Conservation (phyloP, 345 rosid genomes). For the Alliaria petiolata region DNA sequence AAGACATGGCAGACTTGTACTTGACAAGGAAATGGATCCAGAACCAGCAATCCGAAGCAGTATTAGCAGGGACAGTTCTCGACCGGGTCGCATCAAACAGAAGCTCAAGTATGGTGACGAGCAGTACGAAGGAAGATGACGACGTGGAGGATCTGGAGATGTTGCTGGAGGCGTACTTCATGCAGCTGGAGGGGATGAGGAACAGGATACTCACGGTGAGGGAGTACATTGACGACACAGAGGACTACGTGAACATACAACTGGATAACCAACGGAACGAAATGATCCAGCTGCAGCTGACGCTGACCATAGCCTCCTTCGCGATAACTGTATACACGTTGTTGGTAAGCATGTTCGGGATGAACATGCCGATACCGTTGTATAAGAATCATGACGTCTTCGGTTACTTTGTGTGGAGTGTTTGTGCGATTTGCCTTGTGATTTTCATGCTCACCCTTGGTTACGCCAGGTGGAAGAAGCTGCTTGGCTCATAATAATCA, state of each 20-base stretch:
- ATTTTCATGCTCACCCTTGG: conserved; percentile 72
- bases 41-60: conserved; percentile 66
- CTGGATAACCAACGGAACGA: no score
- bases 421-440: conserved; percentile 43
- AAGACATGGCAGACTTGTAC: conserved; percentile 84
- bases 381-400: conserved; percentile 44
- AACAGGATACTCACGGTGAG: no score
- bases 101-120: no score
- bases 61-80: conserved; percentile 38
- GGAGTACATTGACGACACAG: no score
- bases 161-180: no score
- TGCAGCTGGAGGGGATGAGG: no score
- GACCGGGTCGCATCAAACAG: conserved; percentile 25
- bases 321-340: not conserved
- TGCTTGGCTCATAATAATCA: conserved; percentile 54
- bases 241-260: no score
- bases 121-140: no score
- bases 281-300: no score
- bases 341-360: conserved; percentile 65
- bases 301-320: no score
- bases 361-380: conserved; percentile 67
- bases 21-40: conserved; percentile 76
- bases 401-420: conserved; percentile 48
- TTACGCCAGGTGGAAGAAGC: conserved; percentile 93
- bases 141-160: no score